phyloP scores from a whole-genome alignment of 192 early-diverging fungal species.

The Podila clonocystis region DNA sequence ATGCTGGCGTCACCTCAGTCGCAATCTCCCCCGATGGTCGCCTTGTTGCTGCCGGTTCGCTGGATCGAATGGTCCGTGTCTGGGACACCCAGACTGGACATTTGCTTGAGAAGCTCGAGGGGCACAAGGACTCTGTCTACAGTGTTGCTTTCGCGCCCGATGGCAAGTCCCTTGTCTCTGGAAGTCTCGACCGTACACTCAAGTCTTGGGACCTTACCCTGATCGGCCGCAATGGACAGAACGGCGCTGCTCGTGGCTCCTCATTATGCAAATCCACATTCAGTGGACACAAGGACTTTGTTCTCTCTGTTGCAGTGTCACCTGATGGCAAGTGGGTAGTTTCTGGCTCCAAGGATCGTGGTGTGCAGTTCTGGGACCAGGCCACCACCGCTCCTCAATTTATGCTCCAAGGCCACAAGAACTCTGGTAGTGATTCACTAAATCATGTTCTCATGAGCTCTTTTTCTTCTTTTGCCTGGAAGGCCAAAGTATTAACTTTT shows the following conservation, averaged over 20 bases:
- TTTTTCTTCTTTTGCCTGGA: not conserved
- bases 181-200: constrained; percentile 91
- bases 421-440: constrained; percentile 74
- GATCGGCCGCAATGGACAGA: constrained; percentile 37
- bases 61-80: constrained; percentile 93
- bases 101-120: constrained; percentile 90
- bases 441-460: not conserved
- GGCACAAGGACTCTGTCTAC: constrained; percentile 96
- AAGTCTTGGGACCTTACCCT: constrained; percentile 90
- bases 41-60: constrained; percentile 87
- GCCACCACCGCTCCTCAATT: constrained; percentile 75
- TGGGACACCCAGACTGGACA: constrained; percentile 87
- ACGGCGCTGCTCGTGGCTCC: constrained; percentile 33
- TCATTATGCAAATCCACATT: constrained; percentile 57
- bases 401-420: constrained; percentile 96
- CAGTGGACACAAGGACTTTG: constrained; percentile 86
- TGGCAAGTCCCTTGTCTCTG: constrained; percentile 90
- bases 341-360: constrained; percentile 91
- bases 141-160: constrained; percentile 95
- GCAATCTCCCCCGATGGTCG: constrained; percentile 91
- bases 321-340: constrained; percentile 91
- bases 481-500: not conserved
- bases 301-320: constrained; percentile 91
- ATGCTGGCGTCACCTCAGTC: constrained; percentile 95
- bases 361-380: constrained; percentile 95